Conservation (phyloP, 331 rosid species). For the Malus hybrid region DNA sequence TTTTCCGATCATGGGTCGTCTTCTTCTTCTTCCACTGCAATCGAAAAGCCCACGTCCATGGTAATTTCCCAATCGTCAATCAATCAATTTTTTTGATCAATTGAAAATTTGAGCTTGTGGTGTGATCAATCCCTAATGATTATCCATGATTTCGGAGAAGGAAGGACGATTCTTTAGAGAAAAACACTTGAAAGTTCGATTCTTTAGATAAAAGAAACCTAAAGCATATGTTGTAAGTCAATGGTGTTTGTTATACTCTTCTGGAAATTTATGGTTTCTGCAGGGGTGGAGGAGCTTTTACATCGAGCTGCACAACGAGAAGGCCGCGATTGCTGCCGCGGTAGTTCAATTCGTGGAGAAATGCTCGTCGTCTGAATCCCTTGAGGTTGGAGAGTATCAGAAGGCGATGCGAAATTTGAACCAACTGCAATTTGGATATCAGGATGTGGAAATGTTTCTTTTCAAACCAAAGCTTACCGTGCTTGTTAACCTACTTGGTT, state of each 20-base stretch:
- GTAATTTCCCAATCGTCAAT: neutral
- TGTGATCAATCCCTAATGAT: neutral
- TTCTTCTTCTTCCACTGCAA: constrained; percentile 21
- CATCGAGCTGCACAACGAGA: constrained; percentile 45
- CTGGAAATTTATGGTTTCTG: neutral
- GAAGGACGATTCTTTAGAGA: neutral
- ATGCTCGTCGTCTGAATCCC: constrained; percentile 25
- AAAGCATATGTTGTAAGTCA: too few species aligned
- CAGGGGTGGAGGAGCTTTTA: constrained; percentile 64
- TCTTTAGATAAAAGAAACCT: too few species aligned
- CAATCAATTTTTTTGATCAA: neutral
- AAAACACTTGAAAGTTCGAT: too few species aligned
- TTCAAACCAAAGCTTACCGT: constrained; percentile 41
- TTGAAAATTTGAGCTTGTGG: neutral
- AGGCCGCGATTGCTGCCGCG: constrained; percentile 31
- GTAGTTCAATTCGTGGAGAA: constrained; percentile 40
- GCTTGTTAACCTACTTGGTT: constrained; percentile 61
- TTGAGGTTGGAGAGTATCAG: constrained; percentile 60
- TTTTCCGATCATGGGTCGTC: constrained; percentile 17
- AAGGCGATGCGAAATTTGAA: constrained; percentile 40
- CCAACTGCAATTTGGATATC: constrained; percentile 42
- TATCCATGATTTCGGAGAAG: neutral
- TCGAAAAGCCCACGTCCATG: constrained; percentile 19
- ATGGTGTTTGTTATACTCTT: neutral
- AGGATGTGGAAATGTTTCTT: constrained; percentile 52